Conservation (phyloP, 2,329 filamentous ascomycete genomes). For the Aspergillus candidus region DNA sequence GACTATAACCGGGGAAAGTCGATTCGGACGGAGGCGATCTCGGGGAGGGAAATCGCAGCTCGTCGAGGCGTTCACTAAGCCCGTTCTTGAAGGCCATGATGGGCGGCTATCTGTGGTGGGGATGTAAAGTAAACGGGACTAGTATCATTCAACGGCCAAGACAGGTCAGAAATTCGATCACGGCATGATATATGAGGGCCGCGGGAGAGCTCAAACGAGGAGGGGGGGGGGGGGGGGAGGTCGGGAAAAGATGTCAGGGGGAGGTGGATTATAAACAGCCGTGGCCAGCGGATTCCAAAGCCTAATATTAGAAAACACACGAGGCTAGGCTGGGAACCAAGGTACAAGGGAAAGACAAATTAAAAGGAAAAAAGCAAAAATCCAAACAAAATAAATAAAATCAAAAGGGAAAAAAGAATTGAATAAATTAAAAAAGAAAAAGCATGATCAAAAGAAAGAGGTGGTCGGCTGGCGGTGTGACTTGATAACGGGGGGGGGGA, state of each 20-base stretch:
- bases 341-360: background rate
- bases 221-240: no score
- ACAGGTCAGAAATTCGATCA: constrained; percentile 19
- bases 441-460: constrained; percentile 3
- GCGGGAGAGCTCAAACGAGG: constrained; percentile 4
- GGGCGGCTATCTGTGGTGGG: constrained; percentile 19
- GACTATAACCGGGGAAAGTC: constrained; percentile 67
- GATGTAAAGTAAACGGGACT: constrained; percentile 23
- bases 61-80: constrained; percentile 65
- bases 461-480: constrained; percentile 28
- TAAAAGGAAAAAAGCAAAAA: background rate
- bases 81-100: constrained; percentile 61
- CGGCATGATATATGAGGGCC: constrained; percentile 11
- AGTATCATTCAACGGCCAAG: constrained; percentile 19
- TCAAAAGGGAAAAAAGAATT: no score
- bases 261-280: constrained; percentile 7
- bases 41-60: constrained; percentile 70
- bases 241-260: background rate
- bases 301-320: background rate
- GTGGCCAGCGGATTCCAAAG: constrained; percentile 11
- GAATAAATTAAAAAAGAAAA: constrained; percentile 11
- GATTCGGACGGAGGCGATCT: constrained; percentile 72
- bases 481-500: constrained; percentile 22
- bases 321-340: background rate
- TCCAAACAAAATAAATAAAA: no score